Evolutionary conservation across 2,329 filamentous ascomycete genomes (phyloP), one percentile per base, ranked within the genome.

Genomic region (Cercospora janseana): DNA sequence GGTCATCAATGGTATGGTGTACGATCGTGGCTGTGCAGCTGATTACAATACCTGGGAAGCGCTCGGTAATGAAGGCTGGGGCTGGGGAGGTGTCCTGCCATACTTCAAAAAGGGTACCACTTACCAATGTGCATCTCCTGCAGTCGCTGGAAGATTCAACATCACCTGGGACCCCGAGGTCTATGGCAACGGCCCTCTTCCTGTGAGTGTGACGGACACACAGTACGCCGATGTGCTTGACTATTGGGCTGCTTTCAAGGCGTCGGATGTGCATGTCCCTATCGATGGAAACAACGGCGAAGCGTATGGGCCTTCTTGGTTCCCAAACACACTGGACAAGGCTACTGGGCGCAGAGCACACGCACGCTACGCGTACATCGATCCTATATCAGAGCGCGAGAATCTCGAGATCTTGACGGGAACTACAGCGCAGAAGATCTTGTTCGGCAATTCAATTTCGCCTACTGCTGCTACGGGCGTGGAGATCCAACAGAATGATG

Each of bases 21-120:
- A 68, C 49, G 67, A 68, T 45, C 65, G 70, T 5, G 70, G 62
- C 9, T 58, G 62, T 26, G 58, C 61, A 13, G 64, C 56, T 5
- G 69, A 71, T 50, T 72, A 72, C 21, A 63, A 74, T 54, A 68
- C 70, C 2, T 74, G 72, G 71, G 66, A 55, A n/a, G 29, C 37
- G 21, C 42, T 60, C 9, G 55, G 57, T 7, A 60, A 60, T 28
- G 18, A 43, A 16, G 58, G 54, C n/a, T 60, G 58, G 56, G 54
- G 56, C 26, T 60, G 56, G 54, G 31, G 54, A 6, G 48, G 27
- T 8, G 34, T 56, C 0, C 7, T 49, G 10, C 60, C 55, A 13
- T 59, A 58, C 35, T 62, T 53, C 46, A 57, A 49, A 37, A 63
- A 57, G 46, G 51, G 42, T 13, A 55, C 53, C 20, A 54, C 47